Percentiles rank a stretch among this genome's conserved stretches.
Evolutionary conservation across 2,329 filamentous ascomycete species (phyloP).

Genomic region (Fusarium pininemorale): DNA sequence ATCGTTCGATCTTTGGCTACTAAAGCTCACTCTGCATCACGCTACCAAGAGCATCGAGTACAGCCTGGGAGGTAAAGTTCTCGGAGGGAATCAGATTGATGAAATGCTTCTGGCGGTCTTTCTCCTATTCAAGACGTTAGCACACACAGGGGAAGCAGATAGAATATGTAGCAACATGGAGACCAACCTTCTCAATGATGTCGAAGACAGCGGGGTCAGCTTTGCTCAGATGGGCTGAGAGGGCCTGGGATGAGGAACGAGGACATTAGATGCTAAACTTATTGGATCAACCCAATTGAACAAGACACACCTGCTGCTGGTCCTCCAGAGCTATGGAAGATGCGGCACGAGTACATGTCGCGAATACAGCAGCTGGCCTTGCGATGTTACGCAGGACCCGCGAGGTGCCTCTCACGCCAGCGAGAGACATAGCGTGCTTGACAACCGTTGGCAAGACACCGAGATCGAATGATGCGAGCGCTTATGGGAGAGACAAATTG

Average conservation of each 20-base stretch:
- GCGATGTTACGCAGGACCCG: constrained; percentile 57
- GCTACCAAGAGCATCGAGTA: constrained; percentile 89
- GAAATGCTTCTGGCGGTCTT: constrained; percentile 95
- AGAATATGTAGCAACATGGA: background rate
- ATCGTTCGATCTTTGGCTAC: background rate
- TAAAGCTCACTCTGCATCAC: constrained; percentile 84
- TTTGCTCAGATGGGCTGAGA: constrained; percentile 80
- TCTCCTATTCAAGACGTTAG: constrained; percentile 70
- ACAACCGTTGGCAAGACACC: constrained; percentile 5
- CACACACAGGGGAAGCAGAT: background rate
- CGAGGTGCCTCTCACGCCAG: constrained; percentile 59
- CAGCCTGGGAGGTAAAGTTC: constrained; percentile 94
- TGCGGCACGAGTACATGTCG: constrained; percentile 47
- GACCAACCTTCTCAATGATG: constrained; percentile 85
- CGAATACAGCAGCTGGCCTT: constrained; percentile 38
- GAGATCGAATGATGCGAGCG: background rate
- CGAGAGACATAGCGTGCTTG: constrained; percentile 56
- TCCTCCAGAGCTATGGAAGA: constrained; percentile 62
- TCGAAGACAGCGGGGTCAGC: constrained; percentile 88
- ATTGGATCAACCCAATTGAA: constrained; percentile 18
- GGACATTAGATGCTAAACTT: constrained; percentile 22
- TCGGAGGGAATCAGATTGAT: constrained; percentile 97
- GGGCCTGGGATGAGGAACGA: constrained; percentile 66
- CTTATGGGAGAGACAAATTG: background rate
- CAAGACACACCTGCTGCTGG: constrained; percentile 65